phyloP scores from a whole-genome alignment of 805 yeast species.

The Gaillardinia entomophila region DNA sequence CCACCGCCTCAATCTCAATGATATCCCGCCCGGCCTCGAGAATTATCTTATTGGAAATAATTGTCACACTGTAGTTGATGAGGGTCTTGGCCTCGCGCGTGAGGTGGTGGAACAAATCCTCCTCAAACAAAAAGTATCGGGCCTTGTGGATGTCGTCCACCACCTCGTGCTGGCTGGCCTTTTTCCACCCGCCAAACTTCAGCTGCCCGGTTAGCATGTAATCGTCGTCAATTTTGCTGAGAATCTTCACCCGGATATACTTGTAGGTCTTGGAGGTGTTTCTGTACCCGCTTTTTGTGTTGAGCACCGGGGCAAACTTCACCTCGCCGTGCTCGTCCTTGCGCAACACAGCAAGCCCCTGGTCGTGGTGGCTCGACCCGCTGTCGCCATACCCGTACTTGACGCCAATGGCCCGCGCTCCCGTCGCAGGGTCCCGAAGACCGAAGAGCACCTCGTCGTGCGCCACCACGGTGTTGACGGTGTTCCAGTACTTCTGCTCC shows the following conservation, averaged over 20 bases:
- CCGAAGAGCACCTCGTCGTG: constrained; percentile 63
- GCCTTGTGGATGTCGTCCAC: constrained; percentile 59
- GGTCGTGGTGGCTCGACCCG: constrained; percentile 71
- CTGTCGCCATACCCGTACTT: constrained; percentile 90
- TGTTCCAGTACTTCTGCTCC: constrained; percentile 67
- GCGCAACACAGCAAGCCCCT: constrained; percentile 69
- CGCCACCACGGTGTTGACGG: constrained; percentile 38
- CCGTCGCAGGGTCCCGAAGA: constrained; percentile 45
- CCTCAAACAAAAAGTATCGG: constrained; percentile 76
- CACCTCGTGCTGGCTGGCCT: constrained; percentile 12
- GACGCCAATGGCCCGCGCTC: constrained; percentile 60
- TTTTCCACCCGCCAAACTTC: constrained; percentile 12
- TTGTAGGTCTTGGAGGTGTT: constrained; percentile 34
- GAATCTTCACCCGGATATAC: constrained; percentile 54
- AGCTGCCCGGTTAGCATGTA: constrained; percentile 57
- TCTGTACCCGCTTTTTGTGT: constrained; percentile 19
- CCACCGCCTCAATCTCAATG: constrained; percentile 65
- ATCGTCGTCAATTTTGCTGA: constrained; percentile 50
- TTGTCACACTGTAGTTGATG: constrained; percentile 61
- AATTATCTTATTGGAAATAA: constrained; percentile 57
- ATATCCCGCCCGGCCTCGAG: constrained; percentile 61
- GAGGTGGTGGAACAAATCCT: constrained; percentile 76
- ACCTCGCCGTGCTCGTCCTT: constrained; percentile 37
- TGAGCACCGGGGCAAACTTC: constrained; percentile 23
- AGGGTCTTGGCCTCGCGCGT: constrained; percentile 69